These are phyloP conservation scores for Lasiodiplodia citricola DNA, from an alignment of 2,329 filamentous ascomycete species.

Conservation along the genomic window DNA sequence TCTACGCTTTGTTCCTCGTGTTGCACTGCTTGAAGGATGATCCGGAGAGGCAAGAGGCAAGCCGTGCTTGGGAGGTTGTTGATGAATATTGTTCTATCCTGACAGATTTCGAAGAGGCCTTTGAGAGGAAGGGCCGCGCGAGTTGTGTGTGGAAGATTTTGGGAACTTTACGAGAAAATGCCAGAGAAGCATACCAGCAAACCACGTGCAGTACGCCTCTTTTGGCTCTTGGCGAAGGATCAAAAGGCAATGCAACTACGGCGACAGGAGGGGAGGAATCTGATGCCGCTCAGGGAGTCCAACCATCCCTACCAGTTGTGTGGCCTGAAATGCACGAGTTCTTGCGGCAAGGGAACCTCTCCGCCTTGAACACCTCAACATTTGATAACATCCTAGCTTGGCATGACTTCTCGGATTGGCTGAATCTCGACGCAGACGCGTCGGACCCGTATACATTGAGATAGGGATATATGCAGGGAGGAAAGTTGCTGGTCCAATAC, in stretches of 20 bases:
- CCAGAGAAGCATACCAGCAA: background rate
- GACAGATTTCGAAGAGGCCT: constrained; percentile 4
- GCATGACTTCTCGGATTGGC: constrained; percentile 2
- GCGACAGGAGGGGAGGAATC: no score
- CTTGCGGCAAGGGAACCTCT: background rate
- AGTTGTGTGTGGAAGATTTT: constrained; percentile 5
- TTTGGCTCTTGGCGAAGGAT: no score
- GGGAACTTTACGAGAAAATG: background rate
- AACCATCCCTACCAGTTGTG: no score
- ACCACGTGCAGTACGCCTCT: no score
- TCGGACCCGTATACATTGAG: no score
- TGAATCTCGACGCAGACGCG: background rate
- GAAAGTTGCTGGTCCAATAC: no score
- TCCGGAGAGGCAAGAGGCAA: background rate
- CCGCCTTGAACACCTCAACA: background rate
- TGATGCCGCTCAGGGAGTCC: no score
- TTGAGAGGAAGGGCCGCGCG: background rate
- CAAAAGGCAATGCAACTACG: no score
- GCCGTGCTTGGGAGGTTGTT: background rate
- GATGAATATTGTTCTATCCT: background rate
- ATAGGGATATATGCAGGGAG: no score
- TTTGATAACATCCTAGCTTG: background rate
- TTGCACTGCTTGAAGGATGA: background rate
- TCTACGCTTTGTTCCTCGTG: constrained; percentile 6
- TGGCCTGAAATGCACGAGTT: background rate